Evolutionary conservation across 2,329 filamentous ascomycete species (phyloP).

Genomic region (Emericellopsis atlantica): DNA sequence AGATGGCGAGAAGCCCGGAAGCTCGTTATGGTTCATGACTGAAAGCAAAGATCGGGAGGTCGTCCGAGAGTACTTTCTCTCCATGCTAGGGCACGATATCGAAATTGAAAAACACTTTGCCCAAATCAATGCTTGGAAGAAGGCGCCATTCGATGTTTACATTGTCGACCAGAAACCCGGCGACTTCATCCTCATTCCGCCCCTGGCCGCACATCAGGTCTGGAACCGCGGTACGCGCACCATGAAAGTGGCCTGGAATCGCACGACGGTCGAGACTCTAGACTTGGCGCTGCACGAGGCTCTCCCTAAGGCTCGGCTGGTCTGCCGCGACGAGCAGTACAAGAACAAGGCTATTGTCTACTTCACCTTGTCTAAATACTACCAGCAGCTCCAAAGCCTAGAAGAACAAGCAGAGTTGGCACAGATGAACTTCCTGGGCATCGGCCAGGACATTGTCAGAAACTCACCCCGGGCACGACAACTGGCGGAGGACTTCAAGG

Average conservation of each 20-base stretch:
- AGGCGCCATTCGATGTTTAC: slow-evolving; percentile 85
- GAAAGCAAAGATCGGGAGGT: slow-evolving; percentile 84
- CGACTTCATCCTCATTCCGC: slow-evolving; percentile 88
- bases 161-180: slow-evolving; percentile 83
- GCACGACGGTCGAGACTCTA: slow-evolving; percentile 83
- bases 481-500: slow-evolving; percentile 71
- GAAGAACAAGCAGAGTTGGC: slow-evolving; percentile 34
- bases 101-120: slow-evolving; percentile 97
- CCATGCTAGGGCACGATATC: slow-evolving; percentile 87
- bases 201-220: slow-evolving; percentile 88
- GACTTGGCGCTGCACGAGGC: slow-evolving; percentile 79
- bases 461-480: slow-evolving; percentile 43
- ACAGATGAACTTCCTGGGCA: slow-evolving; percentile 31
- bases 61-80: slow-evolving; percentile 88
- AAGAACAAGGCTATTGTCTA: slow-evolving; percentile 96
- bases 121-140: slow-evolving; percentile 89
- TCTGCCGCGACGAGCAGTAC: slow-evolving; percentile 96
- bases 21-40: slow-evolving; percentile 98
- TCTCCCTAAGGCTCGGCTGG: slow-evolving; percentile 74
- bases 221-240: slow-evolving; percentile 96
- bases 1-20: slow-evolving; percentile 69
- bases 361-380: slow-evolving; percentile 74
- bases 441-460: slow-evolving; percentile 31
- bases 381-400: slow-evolving; percentile 41
- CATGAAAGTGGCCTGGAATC: slow-evolving; percentile 97